phyloP scores from a whole-genome alignment of 1,284 basidiomycete species.

The Ganoderma lucidum region DNA sequence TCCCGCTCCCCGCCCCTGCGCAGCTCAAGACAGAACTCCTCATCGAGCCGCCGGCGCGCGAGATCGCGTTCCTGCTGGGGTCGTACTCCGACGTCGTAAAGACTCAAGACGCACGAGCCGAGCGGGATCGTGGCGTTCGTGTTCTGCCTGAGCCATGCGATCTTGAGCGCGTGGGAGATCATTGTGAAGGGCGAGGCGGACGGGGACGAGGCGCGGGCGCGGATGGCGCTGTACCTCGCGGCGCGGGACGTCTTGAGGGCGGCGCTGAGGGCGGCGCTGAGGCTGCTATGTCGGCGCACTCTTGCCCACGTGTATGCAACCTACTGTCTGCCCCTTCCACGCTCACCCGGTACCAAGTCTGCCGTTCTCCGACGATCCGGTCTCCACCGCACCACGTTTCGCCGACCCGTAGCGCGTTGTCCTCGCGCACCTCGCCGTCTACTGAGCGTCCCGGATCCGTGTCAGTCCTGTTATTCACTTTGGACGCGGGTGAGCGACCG shows the following conservation, averaged over 20 bases:
- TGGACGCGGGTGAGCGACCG: too few species aligned
- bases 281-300: constrained; percentile 58
- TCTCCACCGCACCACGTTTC: too few species aligned
- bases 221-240: constrained; percentile 90
- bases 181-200: constrained; percentile 44
- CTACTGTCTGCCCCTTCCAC: too few species aligned
- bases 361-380: too few species aligned
- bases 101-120: constrained; percentile 88
- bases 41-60: constrained; percentile 78
- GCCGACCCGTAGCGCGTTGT: too few species aligned
- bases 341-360: too few species aligned
- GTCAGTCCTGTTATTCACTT: too few species aligned
- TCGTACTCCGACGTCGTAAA: constrained; percentile 93
- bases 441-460: too few species aligned
- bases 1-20: constrained; percentile 77
- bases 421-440: too few species aligned
- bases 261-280: constrained; percentile 88
- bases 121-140: constrained; percentile 87
- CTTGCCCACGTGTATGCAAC: not conserved
- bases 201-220: constrained; percentile 69
- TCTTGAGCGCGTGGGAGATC: constrained; percentile 89
- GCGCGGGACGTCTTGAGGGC: constrained; percentile 89
- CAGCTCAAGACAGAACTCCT: constrained; percentile 79
- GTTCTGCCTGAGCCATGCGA: constrained; percentile 82
- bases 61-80: constrained; percentile 88